Evolutionary conservation across 345 rosid genomes (phyloP), one percentile per base, ranked within the genome.

Genomic region (Garcia nutans): DNA sequence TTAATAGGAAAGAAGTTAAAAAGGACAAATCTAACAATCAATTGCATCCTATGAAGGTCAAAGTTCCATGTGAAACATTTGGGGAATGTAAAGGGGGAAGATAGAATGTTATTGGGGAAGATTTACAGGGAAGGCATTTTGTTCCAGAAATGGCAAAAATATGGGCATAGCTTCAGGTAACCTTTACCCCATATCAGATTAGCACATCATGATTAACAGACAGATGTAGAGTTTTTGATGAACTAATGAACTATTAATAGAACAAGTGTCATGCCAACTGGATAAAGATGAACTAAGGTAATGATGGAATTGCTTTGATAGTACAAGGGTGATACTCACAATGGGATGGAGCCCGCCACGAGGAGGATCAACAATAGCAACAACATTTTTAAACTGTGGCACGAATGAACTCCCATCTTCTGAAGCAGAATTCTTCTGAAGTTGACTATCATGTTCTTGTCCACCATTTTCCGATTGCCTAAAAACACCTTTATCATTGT

Each of bases 301-400:
- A 23, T 6, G 45, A n/a, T 6, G 63, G 16, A 49, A 47, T 3
- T 16, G 50, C 50, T 19, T 12, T 6, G 23, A 68, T 57, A 19
- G 6, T 49, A 49, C 58, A 24, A 47, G 49, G 22, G 3, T 61
- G 56, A 28, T 41, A 84, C 94, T 90, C 75, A 90, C 98, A 71
- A 77, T 87, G 55, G 99, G 97, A 84, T 96, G 98, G 69, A 92
- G 94, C 74, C 98, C 97, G 71, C 82, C 83, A 44, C 98, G 93
- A 6, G 98, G 99, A 81, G 99, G 98, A 82, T 96, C 97, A 74
- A 96, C 99, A 83, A 96, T 96, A 68, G 96, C 99, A 78, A 96
- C 97, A 4, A 96, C 88, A 78, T 89, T 95, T 81, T 90, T 89
- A 73, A 89, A 92, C 70, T 78, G 87, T 44, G 41, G 83, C 55